Evolutionary conservation across 495 filamentous ascomycete genomes (phyloP), one percentile per base, ranked within the genome.

Genomic region (Penicillium egyptiacum): DNA sequence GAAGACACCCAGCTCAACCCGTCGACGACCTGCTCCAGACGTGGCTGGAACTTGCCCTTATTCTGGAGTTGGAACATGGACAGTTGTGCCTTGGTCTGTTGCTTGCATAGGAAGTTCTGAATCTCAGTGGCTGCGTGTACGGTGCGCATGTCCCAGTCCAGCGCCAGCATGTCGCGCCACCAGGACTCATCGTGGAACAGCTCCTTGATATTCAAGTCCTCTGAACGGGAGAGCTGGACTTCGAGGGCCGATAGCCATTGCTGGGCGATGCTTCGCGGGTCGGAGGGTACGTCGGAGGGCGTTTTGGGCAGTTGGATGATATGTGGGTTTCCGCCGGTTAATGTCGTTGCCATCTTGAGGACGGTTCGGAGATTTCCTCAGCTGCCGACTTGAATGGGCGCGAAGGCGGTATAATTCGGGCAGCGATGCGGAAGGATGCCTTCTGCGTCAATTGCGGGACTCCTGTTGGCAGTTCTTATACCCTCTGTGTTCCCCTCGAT

Each of bases 81-180:
- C 56, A 75, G 31, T 48, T 67, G 52, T 72, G 65, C 39, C 62
- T 60, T 50, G 67, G 68, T 30, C 65, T 75, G 69, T 19, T 72
- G 62, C 9, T 66, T 46, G 23, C 79, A 53, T 2, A 87, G 66
- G 57, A 84, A 81, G 7, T 66, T 49, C 22, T 61, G 40, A 22
- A 88, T 86, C n/a, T 73, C 73, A 3, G 66, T 51, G 8, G 67
- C 66, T 14, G 76, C 77, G 44, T 84, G 80, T 26, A 80, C 55
- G 1, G 85, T 84, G 33, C 75, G 79, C 48, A 85, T 65, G 45
- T 83, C 77, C 83, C 83, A 88, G 26, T 81, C 78, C 10, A 87
- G 54, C 9, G 74, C 80, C 2, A 86, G 74, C 60, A 85, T 83
- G 52, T 88, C 85, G 6, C 84, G 76, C 84, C 85, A 87, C 71